phyloP scores from a whole-genome alignment of 768 basidiomycete genomes.

The Trametes cubensis region DNA sequence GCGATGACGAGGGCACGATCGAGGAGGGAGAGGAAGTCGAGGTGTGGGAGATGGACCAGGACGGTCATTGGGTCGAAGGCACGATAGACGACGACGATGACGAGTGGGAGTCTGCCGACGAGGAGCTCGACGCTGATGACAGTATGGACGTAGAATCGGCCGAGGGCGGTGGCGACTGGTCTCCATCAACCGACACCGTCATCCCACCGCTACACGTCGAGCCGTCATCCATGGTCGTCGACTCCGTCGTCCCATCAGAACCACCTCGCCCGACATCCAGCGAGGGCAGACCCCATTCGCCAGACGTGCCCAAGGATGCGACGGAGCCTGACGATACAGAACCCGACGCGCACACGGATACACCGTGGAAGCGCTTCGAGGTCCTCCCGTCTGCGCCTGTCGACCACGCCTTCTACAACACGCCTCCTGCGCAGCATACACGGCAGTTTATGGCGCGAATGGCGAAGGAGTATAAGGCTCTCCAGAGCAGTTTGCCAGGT shows the following conservation, averaged over 20 bases:
- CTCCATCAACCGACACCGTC: slow-evolving; percentile 27
- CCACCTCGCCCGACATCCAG: slow-evolving; percentile 5
- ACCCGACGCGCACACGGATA: slow-evolving; percentile 37
- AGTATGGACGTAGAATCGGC: slow-evolving; percentile 44
- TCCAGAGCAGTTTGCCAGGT: slow-evolving; percentile 85
- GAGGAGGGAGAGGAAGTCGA: slow-evolving; percentile 46
- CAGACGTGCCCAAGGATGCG: slow-evolving; percentile 38
- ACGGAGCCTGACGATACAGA: slow-evolving; percentile 28
- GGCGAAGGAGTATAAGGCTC: slow-evolving; percentile 78
- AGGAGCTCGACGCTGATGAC: slow-evolving; percentile 39
- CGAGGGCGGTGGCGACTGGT: slow-evolving; percentile 27
- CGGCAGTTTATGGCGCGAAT: slow-evolving; percentile 78
- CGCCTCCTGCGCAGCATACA: slow-evolving; percentile 62
- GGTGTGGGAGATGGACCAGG: slow-evolving; percentile 46
- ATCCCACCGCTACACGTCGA: slow-evolving; percentile 12
- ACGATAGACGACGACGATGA: slow-evolving; percentile 33
- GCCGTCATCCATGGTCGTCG: slow-evolving; percentile 4
- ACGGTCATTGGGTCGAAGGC: slow-evolving; percentile 37
- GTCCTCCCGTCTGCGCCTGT: slow-evolving; percentile 71
- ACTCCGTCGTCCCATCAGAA: slow-evolving; percentile 7
- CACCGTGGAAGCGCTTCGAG: slow-evolving; percentile 83
- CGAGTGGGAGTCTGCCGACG: slow-evolving; percentile 39
- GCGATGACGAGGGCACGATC: slow-evolving; percentile 43
- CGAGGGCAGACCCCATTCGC: slow-evolving; percentile 16
- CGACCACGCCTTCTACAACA: slow-evolving; percentile 81